phyloP scores from a whole-genome alignment of 306 rosid genomes.

The Vigna angularis region DNA sequence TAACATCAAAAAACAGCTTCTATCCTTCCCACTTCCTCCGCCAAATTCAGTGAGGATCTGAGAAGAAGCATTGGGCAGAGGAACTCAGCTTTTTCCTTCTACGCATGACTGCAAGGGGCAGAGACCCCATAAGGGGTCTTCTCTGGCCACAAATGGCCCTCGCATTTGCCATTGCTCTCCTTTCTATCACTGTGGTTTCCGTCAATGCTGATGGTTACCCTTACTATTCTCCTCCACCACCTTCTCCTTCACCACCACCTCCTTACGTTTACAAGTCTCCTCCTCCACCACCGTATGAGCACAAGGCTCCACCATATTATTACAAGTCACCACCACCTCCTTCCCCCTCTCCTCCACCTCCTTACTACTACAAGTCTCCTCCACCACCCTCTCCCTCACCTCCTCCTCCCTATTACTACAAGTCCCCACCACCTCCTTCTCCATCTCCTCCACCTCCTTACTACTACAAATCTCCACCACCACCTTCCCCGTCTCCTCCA shows the following conservation, averaged over 20 bases:
- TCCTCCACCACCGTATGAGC: conserved; percentile 33
- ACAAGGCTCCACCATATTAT: conserved; percentile 50
- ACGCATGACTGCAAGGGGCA: conserved; percentile 65
- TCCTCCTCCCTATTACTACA: conserved; percentile 32
- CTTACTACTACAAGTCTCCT: conserved; percentile 54
- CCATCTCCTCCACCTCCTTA: conserved; percentile 46
- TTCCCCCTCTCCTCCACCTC: conserved; percentile 44
- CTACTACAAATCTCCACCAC: conserved; percentile 64
- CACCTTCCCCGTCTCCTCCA: conserved; percentile 51
- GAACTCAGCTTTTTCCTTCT: conserved; percentile 17
- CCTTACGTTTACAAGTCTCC: conserved; percentile 41
- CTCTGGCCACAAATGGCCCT: conserved; percentile 70
- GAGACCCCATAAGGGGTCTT: conserved; percentile 79
- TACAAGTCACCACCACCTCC: conserved; percentile 57
- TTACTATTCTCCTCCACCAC: conserved; percentile 68
- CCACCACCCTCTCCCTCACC: conserved; percentile 66
- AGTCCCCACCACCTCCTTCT: conserved; percentile 67
- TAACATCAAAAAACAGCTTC: conserved; percentile 7
- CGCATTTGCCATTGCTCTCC: conserved; percentile 62
- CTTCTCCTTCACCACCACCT: conserved; percentile 51
- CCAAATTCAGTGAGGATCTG: conserved; percentile 36
- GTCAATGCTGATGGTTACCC: conserved; percentile 77
- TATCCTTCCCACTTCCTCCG: neutral
- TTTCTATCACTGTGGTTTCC: conserved; percentile 65
- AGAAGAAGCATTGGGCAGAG: conserved; percentile 50